phyloP scores from a whole-genome alignment of 23 red algal genomes.

The Gracilaria domingensis region DNA sequence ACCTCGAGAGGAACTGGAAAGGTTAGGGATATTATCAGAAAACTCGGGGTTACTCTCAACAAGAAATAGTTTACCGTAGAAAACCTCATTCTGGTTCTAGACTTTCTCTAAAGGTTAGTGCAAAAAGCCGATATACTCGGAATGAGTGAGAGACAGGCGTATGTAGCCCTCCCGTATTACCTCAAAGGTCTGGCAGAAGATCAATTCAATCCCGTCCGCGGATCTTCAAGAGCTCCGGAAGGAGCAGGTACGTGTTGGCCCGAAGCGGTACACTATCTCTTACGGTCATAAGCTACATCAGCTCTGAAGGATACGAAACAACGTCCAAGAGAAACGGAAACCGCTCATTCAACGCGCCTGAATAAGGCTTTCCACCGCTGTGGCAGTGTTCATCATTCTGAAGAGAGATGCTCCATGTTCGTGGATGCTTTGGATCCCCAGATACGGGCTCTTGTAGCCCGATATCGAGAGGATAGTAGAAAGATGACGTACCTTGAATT shows the following conservation, averaged over 20 bases:
- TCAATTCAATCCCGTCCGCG: background rate
- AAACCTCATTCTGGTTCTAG: constrained; percentile 23
- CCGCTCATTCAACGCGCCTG: background rate
- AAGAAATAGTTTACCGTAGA: background rate
- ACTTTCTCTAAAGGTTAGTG: constrained; percentile 12
- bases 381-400: constrained; percentile 2
- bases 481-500: constrained; percentile 11
- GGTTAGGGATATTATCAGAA: background rate
- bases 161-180: no score
- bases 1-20: background rate
- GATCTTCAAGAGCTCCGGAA: background rate
- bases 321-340: constrained; percentile 14
- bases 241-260: constrained; percentile 2
- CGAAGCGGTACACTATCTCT: no score
- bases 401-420: constrained; percentile 9
- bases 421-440: background rate
- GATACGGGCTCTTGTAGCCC: constrained; percentile 12
- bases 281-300: background rate
- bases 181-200: no score
- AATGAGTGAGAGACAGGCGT: constrained; percentile 23
- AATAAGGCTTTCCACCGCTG: constrained; percentile 17
- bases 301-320: background rate
- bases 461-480: background rate
- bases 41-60: background rate
- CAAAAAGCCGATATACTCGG: background rate